A percentile compares a stretch with the other conserved stretches of the same genome.
phyloP scores from a whole-genome alignment of 2,329 filamentous ascomycete genomes.

The Epicoccum sorghinum region DNA sequence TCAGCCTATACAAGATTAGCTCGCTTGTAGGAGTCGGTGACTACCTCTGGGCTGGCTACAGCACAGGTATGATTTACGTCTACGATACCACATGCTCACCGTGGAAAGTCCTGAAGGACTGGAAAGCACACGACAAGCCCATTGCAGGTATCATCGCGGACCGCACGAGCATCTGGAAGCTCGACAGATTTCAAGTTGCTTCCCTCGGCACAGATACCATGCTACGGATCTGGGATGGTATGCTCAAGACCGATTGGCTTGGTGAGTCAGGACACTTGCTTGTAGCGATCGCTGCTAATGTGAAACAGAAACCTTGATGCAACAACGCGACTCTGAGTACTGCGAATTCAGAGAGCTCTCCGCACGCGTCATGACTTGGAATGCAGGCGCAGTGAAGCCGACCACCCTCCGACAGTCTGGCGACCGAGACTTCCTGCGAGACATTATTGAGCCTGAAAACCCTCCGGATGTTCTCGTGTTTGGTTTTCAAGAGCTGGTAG shows the following conservation, averaged over 20 bases:
- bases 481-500: conserved; percentile 97
- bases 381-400: conserved; percentile 94
- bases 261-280: conserved; percentile 50
- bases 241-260: conserved; percentile 94
- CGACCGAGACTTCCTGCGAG: conserved; percentile 79
- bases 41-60: conserved; percentile 91
- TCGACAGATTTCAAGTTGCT: conserved; percentile 82
- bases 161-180: conserved; percentile 79
- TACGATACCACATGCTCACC: conserved; percentile 85
- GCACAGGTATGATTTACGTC: conserved; percentile 90
- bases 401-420: conserved; percentile 74
- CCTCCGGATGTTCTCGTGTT: conserved; percentile 92
- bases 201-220: conserved; percentile 87
- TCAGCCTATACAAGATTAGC: conserved; percentile 96
- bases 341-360: conserved; percentile 84
- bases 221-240: conserved; percentile 86
- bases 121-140: conserved; percentile 86
- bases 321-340: conserved; percentile 78
- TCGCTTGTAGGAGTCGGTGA: conserved; percentile 79
- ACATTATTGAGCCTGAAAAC: conserved; percentile 76
- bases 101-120: conserved; percentile 92
- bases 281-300: background rate
- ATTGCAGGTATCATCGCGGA: conserved; percentile 80
- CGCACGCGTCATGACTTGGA: conserved; percentile 89
- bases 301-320: conserved; percentile 76